Conservation (phyloP, 139 green algal species). For the Chlamydomonas sphaeroides region DNA sequence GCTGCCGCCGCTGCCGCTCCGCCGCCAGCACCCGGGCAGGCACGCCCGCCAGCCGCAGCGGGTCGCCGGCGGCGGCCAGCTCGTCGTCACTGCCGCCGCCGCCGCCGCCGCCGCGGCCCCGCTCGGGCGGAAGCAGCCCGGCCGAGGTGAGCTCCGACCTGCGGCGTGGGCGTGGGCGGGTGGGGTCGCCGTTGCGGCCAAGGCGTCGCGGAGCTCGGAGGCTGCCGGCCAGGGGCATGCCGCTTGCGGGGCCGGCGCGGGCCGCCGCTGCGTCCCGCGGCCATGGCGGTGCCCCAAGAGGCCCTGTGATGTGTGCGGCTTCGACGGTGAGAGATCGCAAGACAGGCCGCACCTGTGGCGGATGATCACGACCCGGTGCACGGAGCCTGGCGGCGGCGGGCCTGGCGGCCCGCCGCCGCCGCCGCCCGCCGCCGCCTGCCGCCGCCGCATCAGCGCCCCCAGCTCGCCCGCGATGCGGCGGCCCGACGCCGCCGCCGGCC, state of each 20-base stretch:
- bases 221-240: too few species aligned
- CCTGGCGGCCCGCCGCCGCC: neutral
- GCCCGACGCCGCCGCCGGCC: neutral
- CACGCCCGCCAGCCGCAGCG: neutral
- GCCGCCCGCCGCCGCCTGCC: neutral
- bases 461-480: conserved; percentile 17
- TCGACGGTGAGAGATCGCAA: neutral
- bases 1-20: conserved; percentile 17
- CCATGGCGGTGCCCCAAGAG: too few species aligned
- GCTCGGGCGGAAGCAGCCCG: neutral
- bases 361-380: neutral
- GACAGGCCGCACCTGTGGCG: conserved; percentile 5
- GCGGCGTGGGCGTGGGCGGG: neutral
- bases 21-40: neutral
- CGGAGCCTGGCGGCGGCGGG: neutral
- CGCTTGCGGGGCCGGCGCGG: too few species aligned
- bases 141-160: conserved; percentile 13
- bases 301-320: neutral
- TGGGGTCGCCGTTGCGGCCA: neutral
- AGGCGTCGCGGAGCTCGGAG: neutral
- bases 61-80: neutral
- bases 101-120: neutral
- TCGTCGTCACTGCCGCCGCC: neutral
- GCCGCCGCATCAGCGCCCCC: conserved; percentile 16
- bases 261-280: too few species aligned